phyloP scores from a whole-genome alignment of 306 rosid species.

The Sicyos edulis region DNA sequence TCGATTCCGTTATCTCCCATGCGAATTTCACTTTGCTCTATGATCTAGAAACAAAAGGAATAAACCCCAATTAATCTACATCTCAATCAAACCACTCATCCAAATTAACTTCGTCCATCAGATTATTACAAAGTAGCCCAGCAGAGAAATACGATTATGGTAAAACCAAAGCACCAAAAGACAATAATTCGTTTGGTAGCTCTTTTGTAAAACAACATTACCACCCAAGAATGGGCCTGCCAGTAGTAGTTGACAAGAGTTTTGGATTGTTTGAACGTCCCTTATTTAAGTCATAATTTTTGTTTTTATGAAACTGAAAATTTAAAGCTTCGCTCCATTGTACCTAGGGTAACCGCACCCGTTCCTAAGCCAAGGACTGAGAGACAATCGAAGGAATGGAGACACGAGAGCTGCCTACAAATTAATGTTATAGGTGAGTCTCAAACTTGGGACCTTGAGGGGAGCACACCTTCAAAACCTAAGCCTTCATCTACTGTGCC shows the following conservation, averaged over 20 bases:
- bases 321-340: too few relatives aligned
- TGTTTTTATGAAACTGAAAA: too few relatives aligned
- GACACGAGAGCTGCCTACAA: too few relatives aligned
- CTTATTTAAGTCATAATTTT: too few relatives aligned
- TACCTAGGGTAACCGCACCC: too few relatives aligned
- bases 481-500: too few relatives aligned
- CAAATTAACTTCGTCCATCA: not conserved
- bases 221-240: not conserved
- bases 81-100: not conserved
- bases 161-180: not conserved
- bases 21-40: conserved; percentile 39
- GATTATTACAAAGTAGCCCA: not conserved
- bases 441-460: too few relatives aligned
- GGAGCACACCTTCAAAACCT: too few relatives aligned
- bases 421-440: too few relatives aligned
- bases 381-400: too few relatives aligned
- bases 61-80: conserved; percentile 5
- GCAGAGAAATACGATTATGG: not conserved
- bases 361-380: too few relatives aligned
- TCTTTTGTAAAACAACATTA: not conserved
- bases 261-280: not conserved
- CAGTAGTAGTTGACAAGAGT: not conserved
- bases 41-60: conserved; percentile 32
- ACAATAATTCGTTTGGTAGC: not conserved
- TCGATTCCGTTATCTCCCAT: conserved; percentile 32